Evolutionary conservation across 768 basidiomycete species (phyloP).

Genomic region (Boletales sp.): DNA sequence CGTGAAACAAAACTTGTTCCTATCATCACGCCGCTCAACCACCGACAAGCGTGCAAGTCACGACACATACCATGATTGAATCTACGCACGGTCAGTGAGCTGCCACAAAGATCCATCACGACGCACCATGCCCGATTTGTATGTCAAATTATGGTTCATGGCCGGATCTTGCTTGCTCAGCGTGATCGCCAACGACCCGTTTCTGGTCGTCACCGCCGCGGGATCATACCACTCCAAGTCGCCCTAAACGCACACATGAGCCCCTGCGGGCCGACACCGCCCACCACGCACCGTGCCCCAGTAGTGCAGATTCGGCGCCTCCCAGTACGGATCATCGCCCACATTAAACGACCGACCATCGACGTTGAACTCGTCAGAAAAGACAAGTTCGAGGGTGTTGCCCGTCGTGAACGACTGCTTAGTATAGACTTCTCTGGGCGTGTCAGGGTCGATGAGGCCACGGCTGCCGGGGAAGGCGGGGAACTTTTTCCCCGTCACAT

Average conservation of each 20-base stretch:
- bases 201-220: conserved; percentile 44
- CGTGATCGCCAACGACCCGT: conserved; percentile 49
- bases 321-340: conserved; percentile 65
- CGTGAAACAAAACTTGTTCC: conserved; percentile 80
- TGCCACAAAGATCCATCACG: background rate
- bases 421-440: conserved; percentile 44
- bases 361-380: conserved; percentile 78
- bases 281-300: conserved; percentile 49
- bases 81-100: conserved; percentile 26
- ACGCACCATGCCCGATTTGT: conserved; percentile 39
- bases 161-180: conserved; percentile 40
- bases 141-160: conserved; percentile 46
- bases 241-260: conserved; percentile 17
- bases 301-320: conserved; percentile 57
- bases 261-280: no score
- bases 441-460: conserved; percentile 52
- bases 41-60: background rate
- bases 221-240: conserved; percentile 65
- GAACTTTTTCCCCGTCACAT: conserved; percentile 61
- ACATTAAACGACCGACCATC: conserved; percentile 71
- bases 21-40: conserved; percentile 8
- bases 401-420: conserved; percentile 36
- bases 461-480: conserved; percentile 40
- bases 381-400: conserved; percentile 51
- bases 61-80: conserved; percentile 28